Conservation (phyloP, 495 filamentous ascomycete genomes). For the Xanthoparmelia taractica region DNA sequence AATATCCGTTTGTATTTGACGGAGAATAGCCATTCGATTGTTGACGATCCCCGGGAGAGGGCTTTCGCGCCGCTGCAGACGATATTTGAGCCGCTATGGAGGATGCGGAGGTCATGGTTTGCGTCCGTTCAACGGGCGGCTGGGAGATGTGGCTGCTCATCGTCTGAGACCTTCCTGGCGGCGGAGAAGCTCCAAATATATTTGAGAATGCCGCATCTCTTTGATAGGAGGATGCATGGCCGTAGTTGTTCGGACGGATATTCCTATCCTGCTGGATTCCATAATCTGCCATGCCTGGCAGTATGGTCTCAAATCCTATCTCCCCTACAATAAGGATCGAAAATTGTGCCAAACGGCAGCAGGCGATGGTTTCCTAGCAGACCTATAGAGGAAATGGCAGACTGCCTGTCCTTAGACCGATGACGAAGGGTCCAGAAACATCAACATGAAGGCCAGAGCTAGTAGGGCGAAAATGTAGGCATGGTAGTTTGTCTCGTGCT, state of each 20-base stretch:
- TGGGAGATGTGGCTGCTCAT: constrained; percentile 65
- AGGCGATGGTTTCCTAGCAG: not conserved
- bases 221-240: constrained; percentile 62
- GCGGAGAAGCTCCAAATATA: constrained; percentile 87
- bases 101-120: constrained; percentile 75
- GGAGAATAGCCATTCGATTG: constrained; percentile 40
- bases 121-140: constrained; percentile 58
- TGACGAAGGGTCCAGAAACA: not conserved
- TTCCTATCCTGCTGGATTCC: constrained; percentile 63
- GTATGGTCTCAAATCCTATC: not conserved
- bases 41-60: constrained; percentile 51
- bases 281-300: constrained; percentile 69
- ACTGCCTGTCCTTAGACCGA: constrained; percentile 5
- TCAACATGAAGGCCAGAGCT: not conserved
- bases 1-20: constrained; percentile 46
- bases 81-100: constrained; percentile 36
- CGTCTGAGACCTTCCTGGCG: constrained; percentile 78
- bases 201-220: constrained; percentile 92
- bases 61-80: constrained; percentile 43
- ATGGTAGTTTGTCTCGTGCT: not conserved
- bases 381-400: not conserved
- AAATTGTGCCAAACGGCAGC: not conserved
- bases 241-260: constrained; percentile 59
- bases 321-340: not conserved
- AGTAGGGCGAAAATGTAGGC: not conserved